phyloP scores from a whole-genome alignment of 768 basidiomycete genomes.

The Inosperma sp. region DNA sequence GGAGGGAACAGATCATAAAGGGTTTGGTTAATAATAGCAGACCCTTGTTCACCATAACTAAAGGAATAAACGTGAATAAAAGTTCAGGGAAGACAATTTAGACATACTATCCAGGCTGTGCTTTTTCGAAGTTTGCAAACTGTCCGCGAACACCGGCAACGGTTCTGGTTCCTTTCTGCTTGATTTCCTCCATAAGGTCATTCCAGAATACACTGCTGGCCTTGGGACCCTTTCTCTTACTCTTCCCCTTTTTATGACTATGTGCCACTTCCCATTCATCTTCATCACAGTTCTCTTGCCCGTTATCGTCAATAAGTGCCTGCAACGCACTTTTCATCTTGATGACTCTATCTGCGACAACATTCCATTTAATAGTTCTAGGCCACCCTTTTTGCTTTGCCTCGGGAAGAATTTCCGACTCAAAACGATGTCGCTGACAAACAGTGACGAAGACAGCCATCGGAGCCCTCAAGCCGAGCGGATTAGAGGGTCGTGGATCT shows the following conservation, averaged over 20 bases:
- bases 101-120: constrained; percentile 87
- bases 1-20: constrained; percentile 74
- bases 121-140: constrained; percentile 73
- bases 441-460: constrained; percentile 58
- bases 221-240: constrained; percentile 15
- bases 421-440: constrained; percentile 78
- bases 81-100: background rate
- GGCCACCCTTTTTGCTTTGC: constrained; percentile 76
- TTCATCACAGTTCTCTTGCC: constrained; percentile 10
- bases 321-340: constrained; percentile 45
- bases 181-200: constrained; percentile 59
- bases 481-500: constrained; percentile 66
- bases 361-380: constrained; percentile 59
- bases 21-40: constrained; percentile 73
- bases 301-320: constrained; percentile 48
- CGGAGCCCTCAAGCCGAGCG: constrained; percentile 53
- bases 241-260: constrained; percentile 4
- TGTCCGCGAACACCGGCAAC: constrained; percentile 69
- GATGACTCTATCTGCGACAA: constrained; percentile 49
- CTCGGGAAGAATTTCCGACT: constrained; percentile 65
- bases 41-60: constrained; percentile 86
- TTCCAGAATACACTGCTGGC: constrained; percentile 53
- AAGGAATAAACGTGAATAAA: background rate
- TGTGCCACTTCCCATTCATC: constrained; percentile 21
- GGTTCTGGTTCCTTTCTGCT: constrained; percentile 59